Evolutionary conservation across 2,329 filamentous ascomycete genomes (phyloP), one percentile per base, ranked within the genome.

Genomic region (Diaporthe batatas): DNA sequence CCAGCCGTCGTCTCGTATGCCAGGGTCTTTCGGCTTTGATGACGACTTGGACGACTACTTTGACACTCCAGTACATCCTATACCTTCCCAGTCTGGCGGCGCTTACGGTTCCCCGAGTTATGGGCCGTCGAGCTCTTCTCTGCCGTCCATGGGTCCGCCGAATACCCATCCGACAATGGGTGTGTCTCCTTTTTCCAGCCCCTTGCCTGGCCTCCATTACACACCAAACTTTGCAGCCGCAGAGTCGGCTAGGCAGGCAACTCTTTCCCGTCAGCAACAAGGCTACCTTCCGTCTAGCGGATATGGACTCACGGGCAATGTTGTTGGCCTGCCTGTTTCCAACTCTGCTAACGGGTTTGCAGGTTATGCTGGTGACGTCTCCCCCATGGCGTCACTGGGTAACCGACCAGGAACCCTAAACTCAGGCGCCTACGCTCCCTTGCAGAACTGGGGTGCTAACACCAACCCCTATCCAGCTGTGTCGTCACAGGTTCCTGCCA

Each of bases 241-340:
- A 36, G 76, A 78, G 54, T 36, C 75, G 57, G 77, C 76, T 5
- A 71, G 76, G 21, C 76, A 73, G 57, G 67, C 72, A 32, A 72
- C 76, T 14, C 70, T 76, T 47, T 69, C 72, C 12, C 73, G 73
- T 10, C 76, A 75, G 25, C 76, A 75, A 32, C 67, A 71, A 57
- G 67, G 58, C 51, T 73, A 68, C 42, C 57, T 39, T 23, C 29
- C 67, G 68, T 62, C 62, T 51, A n/a, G 58, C 29, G 73, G 70
- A 39, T 59, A 54, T n/a, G 59, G 59, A 18, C 47, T 39, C 44
- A 47, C 62, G 32, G 47, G 32, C 47, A 39, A 39, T 39, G 23
- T 14, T 49, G 2, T 36, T 39, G 36, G 32, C 25, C 16, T 55
- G 42, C 32, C 70, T 25, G 59, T 36, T 18, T 53, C 32, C n/a